Evolutionary conservation across 208 protist genomes (phyloP).

Genomic region (Kentomonas sorsogonicus): DNA sequence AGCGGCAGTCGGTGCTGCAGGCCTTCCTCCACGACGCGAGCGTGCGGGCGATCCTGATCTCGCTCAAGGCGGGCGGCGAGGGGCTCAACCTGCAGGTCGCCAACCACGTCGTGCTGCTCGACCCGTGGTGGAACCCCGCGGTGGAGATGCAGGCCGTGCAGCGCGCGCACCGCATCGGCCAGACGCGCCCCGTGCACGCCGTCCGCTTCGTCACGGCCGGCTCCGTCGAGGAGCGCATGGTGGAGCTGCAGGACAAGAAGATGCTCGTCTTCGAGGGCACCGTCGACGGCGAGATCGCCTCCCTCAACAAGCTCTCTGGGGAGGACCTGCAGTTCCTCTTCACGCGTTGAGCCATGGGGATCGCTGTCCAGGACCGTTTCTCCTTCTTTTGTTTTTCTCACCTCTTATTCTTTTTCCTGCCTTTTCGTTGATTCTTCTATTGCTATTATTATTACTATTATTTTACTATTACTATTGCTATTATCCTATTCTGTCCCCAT

Average conservation of each 20-base stretch:
- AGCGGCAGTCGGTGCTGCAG: slow-evolving; percentile 77
- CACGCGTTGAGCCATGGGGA: slow-evolving; percentile 34
- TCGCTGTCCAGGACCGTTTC: not conserved
- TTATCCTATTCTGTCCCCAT: not conserved
- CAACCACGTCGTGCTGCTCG: slow-evolving; percentile 97
- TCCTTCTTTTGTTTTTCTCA: slow-evolving; percentile 2
- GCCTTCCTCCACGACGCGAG: slow-evolving; percentile 76
- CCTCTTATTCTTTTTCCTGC: not conserved
- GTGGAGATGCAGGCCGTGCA: slow-evolving; percentile 98
- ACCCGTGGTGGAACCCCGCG: slow-evolving; percentile 98
- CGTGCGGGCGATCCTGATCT: slow-evolving; percentile 96
- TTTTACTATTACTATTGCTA: slow-evolving; percentile 1
- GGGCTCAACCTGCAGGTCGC: slow-evolving; percentile 98
- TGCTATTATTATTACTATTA: slow-evolving; percentile 7
- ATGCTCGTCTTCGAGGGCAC: slow-evolving; percentile 92
- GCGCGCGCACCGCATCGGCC: slow-evolving; percentile 97
- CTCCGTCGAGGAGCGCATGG: slow-evolving; percentile 89
- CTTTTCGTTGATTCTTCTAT: too few relatives aligned
- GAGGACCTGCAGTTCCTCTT: slow-evolving; percentile 91
- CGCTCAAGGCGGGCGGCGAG: slow-evolving; percentile 97
- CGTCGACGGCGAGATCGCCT: slow-evolving; percentile 84
- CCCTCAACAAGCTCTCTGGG: slow-evolving; percentile 70
- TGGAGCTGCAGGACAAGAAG: slow-evolving; percentile 92
- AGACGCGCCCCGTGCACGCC: slow-evolving; percentile 94
- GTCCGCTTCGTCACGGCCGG: slow-evolving; percentile 94